Percentiles rank a stretch among this genome's conserved stretches.
phyloP scores from a whole-genome alignment of 495 filamentous ascomycete species.

The Bombardia bombarda region DNA sequence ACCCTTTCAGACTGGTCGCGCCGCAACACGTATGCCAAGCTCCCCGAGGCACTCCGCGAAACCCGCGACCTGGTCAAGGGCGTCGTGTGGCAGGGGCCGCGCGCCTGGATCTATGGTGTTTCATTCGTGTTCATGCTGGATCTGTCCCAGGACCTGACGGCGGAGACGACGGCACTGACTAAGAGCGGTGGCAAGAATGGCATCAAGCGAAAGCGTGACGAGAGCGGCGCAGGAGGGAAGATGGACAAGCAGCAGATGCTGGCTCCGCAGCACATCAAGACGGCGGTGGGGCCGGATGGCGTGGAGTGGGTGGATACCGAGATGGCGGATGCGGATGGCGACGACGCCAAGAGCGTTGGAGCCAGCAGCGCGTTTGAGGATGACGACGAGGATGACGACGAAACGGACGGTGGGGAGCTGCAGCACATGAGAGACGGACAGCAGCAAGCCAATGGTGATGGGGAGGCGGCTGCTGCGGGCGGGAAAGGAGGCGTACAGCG shows the following conservation, averaged over 20 bases:
- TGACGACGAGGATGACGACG: conserved; percentile 38
- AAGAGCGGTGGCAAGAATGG: conserved; percentile 25
- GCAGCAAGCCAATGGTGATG: conserved; percentile 6
- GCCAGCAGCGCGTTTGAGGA: conserved; percentile 27
- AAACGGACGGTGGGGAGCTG: conserved; percentile 30
- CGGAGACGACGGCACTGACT: conserved; percentile 3
- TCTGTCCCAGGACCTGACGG: conserved; percentile 59
- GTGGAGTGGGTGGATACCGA: conserved; percentile 29
- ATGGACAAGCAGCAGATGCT: conserved; percentile 42
- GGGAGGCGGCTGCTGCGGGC: background rate
- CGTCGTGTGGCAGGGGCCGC: conserved; percentile 70
- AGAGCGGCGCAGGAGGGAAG: conserved; percentile 50
- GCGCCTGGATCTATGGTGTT: conserved; percentile 80
- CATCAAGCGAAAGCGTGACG: conserved; percentile 44
- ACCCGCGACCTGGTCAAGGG: conserved; percentile 74
- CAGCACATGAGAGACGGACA: conserved; percentile 26
- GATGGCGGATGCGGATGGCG: conserved; percentile 29
- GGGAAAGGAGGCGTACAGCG: conserved; percentile 12
- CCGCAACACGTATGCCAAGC: conserved; percentile 63
- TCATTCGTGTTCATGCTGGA: conserved; percentile 94
- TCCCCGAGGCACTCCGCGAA: conserved; percentile 63
- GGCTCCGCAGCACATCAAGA: conserved; percentile 23
- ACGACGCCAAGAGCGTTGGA: conserved; percentile 31
- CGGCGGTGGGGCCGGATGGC: conserved; percentile 37
- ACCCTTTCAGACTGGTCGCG: conserved; percentile 76